These are phyloP conservation scores for Schizosaccharomyces versatilis DNA, from an alignment of 1,139 yeast genomes.

Conservation along the genomic window DNA sequence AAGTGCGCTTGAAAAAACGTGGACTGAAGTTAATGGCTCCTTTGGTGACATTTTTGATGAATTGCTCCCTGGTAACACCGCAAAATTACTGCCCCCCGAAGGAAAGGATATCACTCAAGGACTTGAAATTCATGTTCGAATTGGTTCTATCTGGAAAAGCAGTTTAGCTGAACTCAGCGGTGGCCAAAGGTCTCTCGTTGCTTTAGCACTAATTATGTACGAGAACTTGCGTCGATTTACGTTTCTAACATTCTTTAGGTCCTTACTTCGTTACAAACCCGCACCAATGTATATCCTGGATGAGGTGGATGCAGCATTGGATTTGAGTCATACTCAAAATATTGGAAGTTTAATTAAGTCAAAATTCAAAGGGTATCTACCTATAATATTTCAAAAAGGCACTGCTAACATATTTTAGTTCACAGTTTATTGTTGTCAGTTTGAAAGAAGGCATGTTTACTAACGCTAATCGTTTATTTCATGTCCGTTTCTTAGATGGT, in stretches of 20 bases:
- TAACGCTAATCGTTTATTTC: constrained; percentile 81
- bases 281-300: constrained; percentile 96
- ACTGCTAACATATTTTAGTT: constrained; percentile 14
- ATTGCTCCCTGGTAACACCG: constrained; percentile 70
- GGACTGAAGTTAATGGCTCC: constrained; percentile 63
- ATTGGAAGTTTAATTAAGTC: constrained; percentile 92
- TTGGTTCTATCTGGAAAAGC: constrained; percentile 91
- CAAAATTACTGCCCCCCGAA: constrained; percentile 68
- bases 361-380: constrained; percentile 45
- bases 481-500: constrained; percentile 90
- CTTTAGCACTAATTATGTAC: constrained; percentile 45
- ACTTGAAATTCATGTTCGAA: constrained; percentile 67
- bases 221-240: neutral
- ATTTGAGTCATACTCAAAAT: constrained; percentile 88
- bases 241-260: constrained; percentile 37
- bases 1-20: constrained; percentile 61
- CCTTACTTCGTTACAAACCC: constrained; percentile 78
- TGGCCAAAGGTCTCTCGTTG: constrained; percentile 87
- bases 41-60: constrained; percentile 87
- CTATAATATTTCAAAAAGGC: neutral
- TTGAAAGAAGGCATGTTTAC: constrained; percentile 96
- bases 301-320: constrained; percentile 96
- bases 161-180: constrained; percentile 89
- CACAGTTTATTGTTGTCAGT: constrained; percentile 90
- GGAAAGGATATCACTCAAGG: constrained; percentile 73